Evolutionary conservation across 2,329 filamentous ascomycete genomes (phyloP), one percentile per base, ranked within the genome.

Genomic region (Davidsoniella virescens): DNA sequence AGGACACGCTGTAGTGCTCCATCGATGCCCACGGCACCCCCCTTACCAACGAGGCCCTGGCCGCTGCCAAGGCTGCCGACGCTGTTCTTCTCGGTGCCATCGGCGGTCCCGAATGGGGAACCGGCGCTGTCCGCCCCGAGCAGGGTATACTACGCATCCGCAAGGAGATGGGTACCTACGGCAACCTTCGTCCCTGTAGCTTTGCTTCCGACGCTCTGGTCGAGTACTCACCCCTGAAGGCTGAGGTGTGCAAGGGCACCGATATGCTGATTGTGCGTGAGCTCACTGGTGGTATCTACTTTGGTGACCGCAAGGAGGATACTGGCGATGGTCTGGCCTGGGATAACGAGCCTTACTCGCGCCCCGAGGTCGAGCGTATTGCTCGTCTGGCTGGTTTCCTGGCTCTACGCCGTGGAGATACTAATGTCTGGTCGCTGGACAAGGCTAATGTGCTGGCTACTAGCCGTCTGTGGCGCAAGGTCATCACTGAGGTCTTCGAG

Each of bases 361-460:
- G 84, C 39, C 64, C 73, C 48, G 92, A 96, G 72, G 82, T 96
- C 55, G 86, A 94, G 75, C 81, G 90, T 47, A 80, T 96, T 57
- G 84, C 83, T 8, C 75, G 88, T 38, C 73, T 95, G 40, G 88
- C 82, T 2, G 90, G 79, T 5, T 78, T 82, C 67, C 72, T 96
- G 23, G 90, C 90, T 2, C 72, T 88, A 49, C 80, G 82, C 46
- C 76, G 82, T 57, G 72, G 82, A 1, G 72, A 81, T 37, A 82
- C 82, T 50, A 58, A 55, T 49, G 86, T 95, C 44, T 86, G 79
- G 81, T 86, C 78, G 62, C 69, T 95, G 61, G 92, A 96, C 68
- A 96, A 96, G 78, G 92, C 90, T 51, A 96, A 96, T 62, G 90
- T 96, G 47, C 75, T 96, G 56, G 90, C 90, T 1, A 94, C 88